Evolutionary conservation across 768 basidiomycete species (phyloP).

Genomic region (Tephrocybe rancida): DNA sequence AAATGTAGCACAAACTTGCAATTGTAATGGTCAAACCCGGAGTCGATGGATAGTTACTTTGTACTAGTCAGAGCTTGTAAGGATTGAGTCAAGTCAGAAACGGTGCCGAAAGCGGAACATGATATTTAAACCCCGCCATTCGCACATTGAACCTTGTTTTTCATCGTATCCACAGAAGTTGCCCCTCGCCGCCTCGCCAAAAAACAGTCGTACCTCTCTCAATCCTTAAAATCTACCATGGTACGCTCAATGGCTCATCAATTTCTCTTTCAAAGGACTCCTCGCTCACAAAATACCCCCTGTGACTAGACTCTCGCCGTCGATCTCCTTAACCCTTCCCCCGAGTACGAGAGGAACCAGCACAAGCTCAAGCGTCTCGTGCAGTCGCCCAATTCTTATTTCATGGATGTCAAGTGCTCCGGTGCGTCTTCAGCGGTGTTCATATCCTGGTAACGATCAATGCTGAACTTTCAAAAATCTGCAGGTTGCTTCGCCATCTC

Average conservation of each 20-base stretch:
- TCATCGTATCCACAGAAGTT: conserved; percentile 41
- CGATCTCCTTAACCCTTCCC: conserved; percentile 96
- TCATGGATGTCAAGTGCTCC: conserved; percentile 99
- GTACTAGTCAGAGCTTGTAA: conserved; percentile 13
- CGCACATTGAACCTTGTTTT: conserved; percentile 41
- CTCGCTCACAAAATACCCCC: conserved; percentile 2
- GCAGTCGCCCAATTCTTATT: conserved; percentile 97
- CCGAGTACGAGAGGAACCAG: conserved; percentile 81
- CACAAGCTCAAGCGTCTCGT: conserved; percentile 99
- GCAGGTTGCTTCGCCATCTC: conserved; percentile 94
- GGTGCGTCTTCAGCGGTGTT: conserved; percentile 50
- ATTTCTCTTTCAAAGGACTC: not conserved
- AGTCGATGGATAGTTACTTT: too few species aligned
- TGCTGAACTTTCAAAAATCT: conserved; percentile 6
- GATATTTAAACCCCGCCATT: conserved; percentile 31
- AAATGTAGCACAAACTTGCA: too few species aligned
- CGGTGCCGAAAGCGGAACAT: conserved; percentile 28
- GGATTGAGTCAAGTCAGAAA: too few species aligned
- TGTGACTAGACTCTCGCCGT: conserved; percentile 83
- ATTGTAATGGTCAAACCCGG: too few species aligned
- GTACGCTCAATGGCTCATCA: conserved; percentile 17
- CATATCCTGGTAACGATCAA: conserved; percentile 11
- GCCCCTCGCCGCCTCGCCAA: conserved; percentile 28
- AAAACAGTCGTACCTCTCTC: conserved; percentile 29
- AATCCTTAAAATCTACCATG: conserved; percentile 33